These are phyloP conservation scores for Diplogelasinospora grovesii DNA, from an alignment of 495 filamentous ascomycete genomes.

Conservation along the genomic window DNA sequence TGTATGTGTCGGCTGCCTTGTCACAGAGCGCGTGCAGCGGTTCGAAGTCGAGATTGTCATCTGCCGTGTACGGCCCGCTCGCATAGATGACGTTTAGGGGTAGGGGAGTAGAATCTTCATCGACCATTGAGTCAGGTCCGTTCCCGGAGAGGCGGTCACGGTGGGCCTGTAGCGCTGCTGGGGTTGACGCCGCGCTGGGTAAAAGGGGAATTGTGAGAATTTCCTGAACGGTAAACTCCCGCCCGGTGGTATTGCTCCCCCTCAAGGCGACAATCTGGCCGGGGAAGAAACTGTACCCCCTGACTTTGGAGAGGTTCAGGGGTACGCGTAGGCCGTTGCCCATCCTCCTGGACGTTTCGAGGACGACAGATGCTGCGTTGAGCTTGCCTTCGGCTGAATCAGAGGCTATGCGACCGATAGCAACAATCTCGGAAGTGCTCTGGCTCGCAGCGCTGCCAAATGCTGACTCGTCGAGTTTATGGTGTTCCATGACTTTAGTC, in stretches of 20 bases:
- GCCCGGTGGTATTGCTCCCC: conserved; percentile 81
- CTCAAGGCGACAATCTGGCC: conserved; percentile 85
- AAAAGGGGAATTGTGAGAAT: conserved; percentile 67
- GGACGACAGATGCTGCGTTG: conserved; percentile 72
- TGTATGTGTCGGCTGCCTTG: conserved; percentile 63
- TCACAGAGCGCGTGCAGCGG: conserved; percentile 73
- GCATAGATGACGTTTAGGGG: conserved; percentile 72
- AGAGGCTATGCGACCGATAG: conserved; percentile 83
- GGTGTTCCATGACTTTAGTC: conserved; percentile 60
- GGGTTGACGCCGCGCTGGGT: conserved; percentile 57
- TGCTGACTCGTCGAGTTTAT: conserved; percentile 68
- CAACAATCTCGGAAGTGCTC: conserved; percentile 79
- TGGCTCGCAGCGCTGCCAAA: conserved; percentile 84
- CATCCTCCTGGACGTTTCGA: conserved; percentile 81
- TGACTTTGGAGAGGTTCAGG: conserved; percentile 62
- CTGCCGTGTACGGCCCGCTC: conserved; percentile 84
- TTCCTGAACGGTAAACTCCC: conserved; percentile 74
- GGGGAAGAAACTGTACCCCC: conserved; percentile 80
- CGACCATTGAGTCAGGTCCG: conserved; percentile 54
- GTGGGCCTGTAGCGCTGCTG: conserved; percentile 52
- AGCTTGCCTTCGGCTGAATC: conserved; percentile 78
- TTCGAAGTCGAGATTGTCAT: conserved; percentile 85
- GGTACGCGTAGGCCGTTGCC: conserved; percentile 77
- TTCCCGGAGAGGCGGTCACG: conserved; percentile 57
- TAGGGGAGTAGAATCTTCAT: conserved; percentile 43